These are phyloP conservation scores for Lipomyces anomalus DNA, from an alignment of 805 yeast genomes.

Conservation along the genomic window DNA sequence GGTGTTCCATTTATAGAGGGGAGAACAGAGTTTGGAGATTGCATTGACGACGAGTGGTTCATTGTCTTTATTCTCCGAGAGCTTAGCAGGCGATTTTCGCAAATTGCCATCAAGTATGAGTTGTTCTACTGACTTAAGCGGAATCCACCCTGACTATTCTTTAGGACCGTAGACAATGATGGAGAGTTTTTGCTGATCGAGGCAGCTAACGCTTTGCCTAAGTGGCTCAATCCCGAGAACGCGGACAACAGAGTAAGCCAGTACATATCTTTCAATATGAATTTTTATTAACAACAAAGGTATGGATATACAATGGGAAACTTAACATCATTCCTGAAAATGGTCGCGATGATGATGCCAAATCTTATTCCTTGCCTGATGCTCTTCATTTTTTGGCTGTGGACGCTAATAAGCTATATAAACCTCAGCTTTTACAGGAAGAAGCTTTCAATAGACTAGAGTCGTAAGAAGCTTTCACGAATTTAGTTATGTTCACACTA, in stretches of 20 bases:
- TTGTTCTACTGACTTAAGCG: too few species aligned
- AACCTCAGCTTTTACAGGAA: constrained; percentile 7
- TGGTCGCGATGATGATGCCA: not conserved
- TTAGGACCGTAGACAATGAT: constrained; percentile 42
- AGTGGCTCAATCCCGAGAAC: constrained; percentile 43
- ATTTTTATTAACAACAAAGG: constrained; percentile 6
- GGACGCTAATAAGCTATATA: not conserved
- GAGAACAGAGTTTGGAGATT: constrained; percentile 28
- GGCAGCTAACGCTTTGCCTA: constrained; percentile 43
- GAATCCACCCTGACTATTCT: not conserved
- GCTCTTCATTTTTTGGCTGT: constrained; percentile 7
- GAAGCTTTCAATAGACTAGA: constrained; percentile 12
- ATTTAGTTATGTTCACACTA: too few species aligned
- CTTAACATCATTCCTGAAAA: constrained; percentile 20
- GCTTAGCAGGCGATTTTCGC: constrained; percentile 15
- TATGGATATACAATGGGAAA: constrained; percentile 27
- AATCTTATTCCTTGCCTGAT: constrained; percentile 7
- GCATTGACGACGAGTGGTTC: constrained; percentile 33
- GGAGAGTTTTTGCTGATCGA: constrained; percentile 54
- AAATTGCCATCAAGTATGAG: constrained; percentile 21
- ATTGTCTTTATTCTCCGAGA: constrained; percentile 28
- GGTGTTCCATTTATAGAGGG: constrained; percentile 27
- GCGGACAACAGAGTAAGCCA: constrained; percentile 42
- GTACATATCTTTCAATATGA: constrained; percentile 37
- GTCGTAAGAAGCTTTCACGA: too few species aligned